These are phyloP conservation scores for Fusarium verrucosum DNA, from an alignment of 2,329 filamentous ascomycete species.

Conservation along the genomic window DNA sequence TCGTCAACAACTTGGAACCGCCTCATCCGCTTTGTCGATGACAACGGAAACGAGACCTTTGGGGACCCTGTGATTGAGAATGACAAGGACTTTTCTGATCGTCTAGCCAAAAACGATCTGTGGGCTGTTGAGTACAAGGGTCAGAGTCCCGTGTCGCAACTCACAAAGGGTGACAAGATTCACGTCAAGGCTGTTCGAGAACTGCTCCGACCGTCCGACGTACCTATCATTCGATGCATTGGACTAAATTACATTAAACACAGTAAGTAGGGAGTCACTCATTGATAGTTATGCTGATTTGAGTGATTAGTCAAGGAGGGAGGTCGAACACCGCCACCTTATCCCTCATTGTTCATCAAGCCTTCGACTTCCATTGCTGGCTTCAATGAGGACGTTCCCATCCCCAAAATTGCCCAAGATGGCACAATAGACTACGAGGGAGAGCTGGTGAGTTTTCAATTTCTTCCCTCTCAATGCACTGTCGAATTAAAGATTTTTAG, in stretches of 20 bases:
- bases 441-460: slow-evolving; percentile 50
- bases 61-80: slow-evolving; percentile 46
- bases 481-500: slow-evolving; percentile 13
- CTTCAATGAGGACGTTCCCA: slow-evolving; percentile 51
- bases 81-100: slow-evolving; percentile 41
- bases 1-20: slow-evolving; percentile 43
- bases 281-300: rapidly evolving
- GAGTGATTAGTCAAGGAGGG: slow-evolving; percentile 59
- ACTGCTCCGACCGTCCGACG: slow-evolving; percentile 45
- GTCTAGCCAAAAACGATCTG: slow-evolving; percentile 40
- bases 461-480: rapidly evolving
- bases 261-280: slow-evolving; percentile 35
- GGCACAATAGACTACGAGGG: slow-evolving; percentile 60
- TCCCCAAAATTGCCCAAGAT: slow-evolving; percentile 59
- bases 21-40: slow-evolving; percentile 50
- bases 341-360: slow-evolving; percentile 63
- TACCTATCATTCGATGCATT: slow-evolving; percentile 50
- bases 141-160: slow-evolving; percentile 35
- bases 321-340: slow-evolving; percentile 60
- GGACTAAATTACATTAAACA: slow-evolving; percentile 52
- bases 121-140: slow-evolving; percentile 47
- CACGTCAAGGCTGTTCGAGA: slow-evolving; percentile 47
- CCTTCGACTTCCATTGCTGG: slow-evolving; percentile 52
- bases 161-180: slow-evolving; percentile 43
- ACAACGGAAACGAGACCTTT: slow-evolving; percentile 47